Conservation (phyloP, 2,329 filamentous ascomycete species). For the Neonectria coccinea region DNA sequence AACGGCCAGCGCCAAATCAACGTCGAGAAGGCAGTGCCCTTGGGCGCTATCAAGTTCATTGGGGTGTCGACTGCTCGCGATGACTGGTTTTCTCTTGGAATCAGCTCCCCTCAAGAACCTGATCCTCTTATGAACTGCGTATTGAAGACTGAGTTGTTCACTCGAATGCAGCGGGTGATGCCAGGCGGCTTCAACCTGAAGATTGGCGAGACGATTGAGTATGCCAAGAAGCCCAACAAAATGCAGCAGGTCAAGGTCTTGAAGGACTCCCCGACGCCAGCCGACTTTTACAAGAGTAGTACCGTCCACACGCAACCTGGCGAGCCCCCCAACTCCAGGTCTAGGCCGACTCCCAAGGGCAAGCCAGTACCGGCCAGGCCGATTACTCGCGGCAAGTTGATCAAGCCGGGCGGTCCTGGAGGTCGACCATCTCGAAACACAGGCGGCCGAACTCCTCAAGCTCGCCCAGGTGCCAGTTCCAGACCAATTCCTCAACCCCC, state of each 20-base stretch:
- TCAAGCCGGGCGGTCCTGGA: conserved; percentile 88
- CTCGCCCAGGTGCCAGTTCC: conserved; percentile 54
- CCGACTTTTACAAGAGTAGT: conserved; percentile 94
- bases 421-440: conserved; percentile 81
- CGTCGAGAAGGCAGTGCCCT: conserved; percentile 82
- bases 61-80: conserved; percentile 85
- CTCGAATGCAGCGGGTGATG: conserved; percentile 85
- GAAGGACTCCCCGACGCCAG: conserved; percentile 82
- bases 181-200: conserved; percentile 84
- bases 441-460: conserved; percentile 58
- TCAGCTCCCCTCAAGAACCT: conserved; percentile 90
- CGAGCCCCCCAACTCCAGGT: conserved; percentile 84
- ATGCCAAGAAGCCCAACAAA: conserved; percentile 98
- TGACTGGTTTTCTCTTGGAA: conserved; percentile 95
- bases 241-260: conserved; percentile 87
- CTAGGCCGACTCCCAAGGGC: conserved; percentile 85
- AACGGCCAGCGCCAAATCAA: conserved; percentile 85
- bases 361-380: conserved; percentile 89
- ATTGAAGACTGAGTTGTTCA: conserved; percentile 97
- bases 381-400: conserved; percentile 92
- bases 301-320: conserved; percentile 88
- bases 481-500: conserved; percentile 51
- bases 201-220: conserved; percentile 88
- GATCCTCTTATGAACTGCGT: conserved; percentile 95
- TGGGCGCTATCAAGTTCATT: conserved; percentile 91